Conservation (phyloP, 768 basidiomycete species). For the Naganishia vishniacii region DNA sequence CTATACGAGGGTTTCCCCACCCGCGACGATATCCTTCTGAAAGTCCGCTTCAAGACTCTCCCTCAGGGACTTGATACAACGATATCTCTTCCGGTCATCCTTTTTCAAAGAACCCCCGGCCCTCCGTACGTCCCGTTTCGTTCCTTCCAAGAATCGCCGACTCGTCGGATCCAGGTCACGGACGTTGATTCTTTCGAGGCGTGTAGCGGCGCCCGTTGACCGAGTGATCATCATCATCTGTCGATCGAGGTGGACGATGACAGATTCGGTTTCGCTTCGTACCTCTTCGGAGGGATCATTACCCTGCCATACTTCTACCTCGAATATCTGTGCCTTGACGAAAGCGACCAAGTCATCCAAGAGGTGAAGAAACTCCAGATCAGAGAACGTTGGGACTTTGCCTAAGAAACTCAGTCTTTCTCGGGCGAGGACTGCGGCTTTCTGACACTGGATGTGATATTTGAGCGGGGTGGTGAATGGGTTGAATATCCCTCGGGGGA, state of each 20-base stretch:
- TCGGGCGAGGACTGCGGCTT: too few relatives aligned
- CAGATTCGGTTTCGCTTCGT: background rate
- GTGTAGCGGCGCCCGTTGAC: background rate
- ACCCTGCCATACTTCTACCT: background rate
- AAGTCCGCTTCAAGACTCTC: too few relatives aligned
- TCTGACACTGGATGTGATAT: too few relatives aligned
- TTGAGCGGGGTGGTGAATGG: too few relatives aligned
- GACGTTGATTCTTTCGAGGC: background rate
- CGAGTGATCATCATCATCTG: background rate
- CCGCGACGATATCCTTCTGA: too few relatives aligned
- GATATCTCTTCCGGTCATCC: background rate
- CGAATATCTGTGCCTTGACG: background rate
- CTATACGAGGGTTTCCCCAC: too few relatives aligned
- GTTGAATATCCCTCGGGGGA: too few relatives aligned
- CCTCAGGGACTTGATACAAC: too few relatives aligned
- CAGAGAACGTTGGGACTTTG: too few relatives aligned
- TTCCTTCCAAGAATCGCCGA: background rate
- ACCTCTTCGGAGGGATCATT: background rate
- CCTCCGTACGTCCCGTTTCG: background rate
- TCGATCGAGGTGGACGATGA: background rate
- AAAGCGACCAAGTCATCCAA: constrained; percentile 9
- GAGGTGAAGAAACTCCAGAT: background rate
- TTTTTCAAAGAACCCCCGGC: background rate
- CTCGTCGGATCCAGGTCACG: background rate
- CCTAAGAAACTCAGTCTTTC: too few relatives aligned